Evolutionary conservation across 306 rosid species (phyloP).

Genomic region (Purshia tridentata): DNA sequence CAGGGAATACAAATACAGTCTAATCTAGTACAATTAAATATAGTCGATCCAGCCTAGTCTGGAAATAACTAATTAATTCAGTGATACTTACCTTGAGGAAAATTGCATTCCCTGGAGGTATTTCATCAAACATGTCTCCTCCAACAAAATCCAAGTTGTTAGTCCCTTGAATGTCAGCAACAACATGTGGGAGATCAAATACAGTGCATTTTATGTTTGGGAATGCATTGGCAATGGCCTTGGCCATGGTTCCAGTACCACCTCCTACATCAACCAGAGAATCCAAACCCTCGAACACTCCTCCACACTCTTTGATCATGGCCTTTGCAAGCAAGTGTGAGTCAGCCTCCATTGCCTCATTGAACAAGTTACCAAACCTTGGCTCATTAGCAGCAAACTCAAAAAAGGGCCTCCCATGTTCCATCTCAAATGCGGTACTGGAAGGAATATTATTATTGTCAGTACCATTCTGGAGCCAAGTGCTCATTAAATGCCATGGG

Average conservation of each 20-base stretch:
- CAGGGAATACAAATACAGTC: no score
- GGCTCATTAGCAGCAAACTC: constrained; percentile 16
- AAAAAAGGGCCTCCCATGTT: constrained; percentile 26
- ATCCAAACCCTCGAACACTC: constrained; percentile 33
- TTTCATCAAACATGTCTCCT: constrained; percentile 32
- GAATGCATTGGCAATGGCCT: constrained; percentile 31
- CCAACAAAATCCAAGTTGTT: constrained; percentile 15
- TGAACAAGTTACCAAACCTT: constrained; percentile 3
- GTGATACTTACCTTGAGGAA: constrained; percentile 26
- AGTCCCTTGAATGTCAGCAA: constrained; percentile 16
- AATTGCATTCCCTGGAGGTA: constrained; percentile 32
- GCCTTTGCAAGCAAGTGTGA: constrained; percentile 2
- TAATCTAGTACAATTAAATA: no score
- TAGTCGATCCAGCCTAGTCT: no score
- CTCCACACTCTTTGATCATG: constrained; percentile 19
- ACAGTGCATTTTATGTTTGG: constrained; percentile 36
- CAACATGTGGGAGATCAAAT: constrained; percentile 39
- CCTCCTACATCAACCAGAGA: constrained; percentile 53
- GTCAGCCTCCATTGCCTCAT: constrained; percentile 37
- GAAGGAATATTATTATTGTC: background rate
- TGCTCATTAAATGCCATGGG: constrained; percentile 16
- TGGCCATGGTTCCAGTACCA: constrained; percentile 37
- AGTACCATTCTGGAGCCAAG: constrained; percentile 29
- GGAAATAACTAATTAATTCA: no score
- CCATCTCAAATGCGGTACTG: constrained; percentile 16